Percentiles rank a stretch among this genome's conserved stretches.
Conservation (phyloP, 2,329 filamentous ascomycete genomes). For the Fusarium nelsonii region DNA sequence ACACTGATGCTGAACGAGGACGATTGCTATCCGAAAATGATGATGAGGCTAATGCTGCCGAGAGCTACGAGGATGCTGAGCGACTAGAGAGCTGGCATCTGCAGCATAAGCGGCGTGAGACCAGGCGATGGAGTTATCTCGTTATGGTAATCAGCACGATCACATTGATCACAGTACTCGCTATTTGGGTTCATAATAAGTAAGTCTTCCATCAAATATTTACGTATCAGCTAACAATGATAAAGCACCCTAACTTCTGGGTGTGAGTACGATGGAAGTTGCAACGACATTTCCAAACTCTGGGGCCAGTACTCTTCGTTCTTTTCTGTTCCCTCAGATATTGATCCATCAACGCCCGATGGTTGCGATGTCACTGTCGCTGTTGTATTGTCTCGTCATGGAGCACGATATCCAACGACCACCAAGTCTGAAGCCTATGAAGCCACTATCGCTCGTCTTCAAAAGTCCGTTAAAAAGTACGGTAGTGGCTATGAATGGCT, state of each 20-base stretch:
- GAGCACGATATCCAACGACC: constrained; percentile 82
- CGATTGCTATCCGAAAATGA: constrained; percentile 27
- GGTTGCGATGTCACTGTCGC: constrained; percentile 84
- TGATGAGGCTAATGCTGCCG: constrained; percentile 11
- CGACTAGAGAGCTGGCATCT: constrained; percentile 38
- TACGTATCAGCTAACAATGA: not conserved
- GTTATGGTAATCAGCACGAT: constrained; percentile 39
- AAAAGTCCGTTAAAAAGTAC: constrained; percentile 68
- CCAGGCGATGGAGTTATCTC: constrained; percentile 40
- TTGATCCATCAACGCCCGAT: constrained; percentile 70
- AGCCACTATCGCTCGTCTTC: constrained; percentile 73
- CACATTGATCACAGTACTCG: constrained; percentile 33
- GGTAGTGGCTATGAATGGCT: constrained; percentile 76
- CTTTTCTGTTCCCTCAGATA: constrained; percentile 78
- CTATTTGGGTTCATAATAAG: constrained; percentile 41
- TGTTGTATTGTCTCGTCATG: constrained; percentile 85
- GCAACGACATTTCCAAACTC: constrained; percentile 69
- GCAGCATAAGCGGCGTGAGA: constrained; percentile 37
- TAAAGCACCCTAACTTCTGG: constrained; percentile 27
- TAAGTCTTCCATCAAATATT: constrained; percentile 4
- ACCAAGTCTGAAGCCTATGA: constrained; percentile 75
- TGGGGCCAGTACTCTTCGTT: constrained; percentile 94
- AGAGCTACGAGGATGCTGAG: constrained; percentile 29
- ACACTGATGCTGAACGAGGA: constrained; percentile 30
- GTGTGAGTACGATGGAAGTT: constrained; percentile 55